Evolutionary conservation across 805 yeast genomes (phyloP).

Genomic region (Wickerhamomyces xylosicus): DNA sequence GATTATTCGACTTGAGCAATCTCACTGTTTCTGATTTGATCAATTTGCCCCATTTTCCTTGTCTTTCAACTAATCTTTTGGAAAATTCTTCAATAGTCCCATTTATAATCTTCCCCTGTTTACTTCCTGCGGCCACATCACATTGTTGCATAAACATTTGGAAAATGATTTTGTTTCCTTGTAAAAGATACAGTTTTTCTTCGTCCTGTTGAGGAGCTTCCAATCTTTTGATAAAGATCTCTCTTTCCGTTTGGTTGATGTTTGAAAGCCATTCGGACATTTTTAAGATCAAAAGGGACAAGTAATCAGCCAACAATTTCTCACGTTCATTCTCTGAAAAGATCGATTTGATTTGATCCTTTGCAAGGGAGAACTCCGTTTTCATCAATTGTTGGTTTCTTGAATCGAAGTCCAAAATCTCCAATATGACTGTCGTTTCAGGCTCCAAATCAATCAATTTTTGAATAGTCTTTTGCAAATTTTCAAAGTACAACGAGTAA

Average conservation of each 20-base stretch:
- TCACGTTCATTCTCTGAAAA: constrained; percentile 67
- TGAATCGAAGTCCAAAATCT: constrained; percentile 69
- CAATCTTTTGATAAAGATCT: constrained; percentile 50
- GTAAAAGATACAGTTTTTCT: constrained; percentile 54
- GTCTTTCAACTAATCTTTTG: constrained; percentile 47
- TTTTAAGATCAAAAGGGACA: constrained; percentile 57
- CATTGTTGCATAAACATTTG: constrained; percentile 84
- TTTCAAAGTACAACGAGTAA: constrained; percentile 56
- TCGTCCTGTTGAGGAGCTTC: constrained; percentile 68
- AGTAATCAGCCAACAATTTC: constrained; percentile 65
- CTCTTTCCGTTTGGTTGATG: constrained; percentile 55
- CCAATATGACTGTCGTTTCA: constrained; percentile 64
- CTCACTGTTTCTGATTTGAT: constrained; percentile 43
- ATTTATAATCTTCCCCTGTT: constrained; percentile 67
- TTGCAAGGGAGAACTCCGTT: constrained; percentile 37
- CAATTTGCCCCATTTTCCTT: constrained; percentile 46
- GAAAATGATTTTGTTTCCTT: constrained; percentile 70
- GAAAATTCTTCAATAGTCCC: constrained; percentile 73
- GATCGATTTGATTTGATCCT: constrained; percentile 38
- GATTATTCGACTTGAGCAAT: constrained; percentile 17
- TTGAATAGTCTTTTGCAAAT: constrained; percentile 53
- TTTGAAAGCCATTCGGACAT: constrained; percentile 80
- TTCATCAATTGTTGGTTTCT: constrained; percentile 47
- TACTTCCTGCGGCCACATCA: constrained; percentile 78
- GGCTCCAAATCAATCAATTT: constrained; percentile 63